Percentiles rank a stretch among this genome's conserved stretches.
Evolutionary conservation across 1,139 yeast species (phyloP).

Genomic region (Protomyces lactucae-debilis): DNA sequence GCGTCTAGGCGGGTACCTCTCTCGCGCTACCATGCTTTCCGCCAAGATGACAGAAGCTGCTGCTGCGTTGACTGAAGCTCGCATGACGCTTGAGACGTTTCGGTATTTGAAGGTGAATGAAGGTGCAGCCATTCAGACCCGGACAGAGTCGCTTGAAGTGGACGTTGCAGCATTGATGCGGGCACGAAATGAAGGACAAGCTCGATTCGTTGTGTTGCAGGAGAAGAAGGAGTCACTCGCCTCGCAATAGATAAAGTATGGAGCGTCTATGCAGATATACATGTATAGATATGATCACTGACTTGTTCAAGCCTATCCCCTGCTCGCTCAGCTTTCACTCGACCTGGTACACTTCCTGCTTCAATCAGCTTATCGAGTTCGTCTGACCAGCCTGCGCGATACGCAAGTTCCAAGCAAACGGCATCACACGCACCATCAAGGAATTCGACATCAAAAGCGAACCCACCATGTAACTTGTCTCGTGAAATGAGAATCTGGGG

Average conservation of each 20-base stretch:
- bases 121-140: constrained; percentile 4
- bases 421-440: constrained; percentile 80
- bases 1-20: constrained; percentile 41
- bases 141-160: constrained; percentile 2
- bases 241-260: neutral
- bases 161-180: constrained; percentile 8
- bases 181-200: constrained; percentile 5
- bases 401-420: constrained; percentile 62
- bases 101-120: constrained; percentile 6
- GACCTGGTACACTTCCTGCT: neutral
- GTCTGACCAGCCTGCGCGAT: constrained; percentile 55
- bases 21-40: constrained; percentile 13
- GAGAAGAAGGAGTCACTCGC: neutral
- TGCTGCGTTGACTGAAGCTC: constrained; percentile 16
- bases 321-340: neutral
- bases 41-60: constrained; percentile 27
- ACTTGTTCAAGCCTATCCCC: neutral
- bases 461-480: constrained; percentile 66
- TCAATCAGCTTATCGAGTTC: constrained; percentile 1
- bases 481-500: constrained; percentile 82
- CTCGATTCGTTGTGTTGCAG: neutral
- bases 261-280: neutral
- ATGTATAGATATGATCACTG: neutral
- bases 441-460: constrained; percentile 73
- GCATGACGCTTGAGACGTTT: constrained; percentile 21